Evolutionary conservation across 345 rosid species (phyloP).

Genomic region (Raphanus sativus): DNA sequence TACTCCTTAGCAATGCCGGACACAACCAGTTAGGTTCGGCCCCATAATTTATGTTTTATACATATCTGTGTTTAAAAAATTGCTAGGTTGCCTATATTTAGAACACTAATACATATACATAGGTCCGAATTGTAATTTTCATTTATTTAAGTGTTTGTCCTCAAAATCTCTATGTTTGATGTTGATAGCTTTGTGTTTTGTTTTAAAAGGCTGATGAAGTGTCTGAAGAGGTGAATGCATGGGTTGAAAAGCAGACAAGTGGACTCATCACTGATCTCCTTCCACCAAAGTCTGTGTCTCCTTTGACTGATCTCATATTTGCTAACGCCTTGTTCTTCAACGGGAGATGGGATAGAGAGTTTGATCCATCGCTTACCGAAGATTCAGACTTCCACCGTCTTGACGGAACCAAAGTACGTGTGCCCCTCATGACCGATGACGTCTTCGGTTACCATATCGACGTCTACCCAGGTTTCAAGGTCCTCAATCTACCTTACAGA

Average conservation of each 20-base stretch:
- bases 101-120: too few species aligned
- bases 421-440: slow-evolving; percentile 20
- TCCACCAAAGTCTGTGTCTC: not conserved
- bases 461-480: slow-evolving; percentile 17
- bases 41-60: too few species aligned
- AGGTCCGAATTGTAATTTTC: not conserved
- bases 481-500: slow-evolving; percentile 4
- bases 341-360: slow-evolving; percentile 2
- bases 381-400: slow-evolving; percentile 27
- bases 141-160: not conserved
- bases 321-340: slow-evolving; percentile 28
- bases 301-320: slow-evolving; percentile 14
- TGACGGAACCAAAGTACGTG: slow-evolving; percentile 26
- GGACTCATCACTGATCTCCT: slow-evolving; percentile 31
- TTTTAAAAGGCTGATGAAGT: slow-evolving; percentile 47
- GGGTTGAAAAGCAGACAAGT: slow-evolving; percentile 51
- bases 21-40: too few species aligned
- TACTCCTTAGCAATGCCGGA: not conserved
- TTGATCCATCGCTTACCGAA: slow-evolving; percentile 6
- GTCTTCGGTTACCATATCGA: not conserved
- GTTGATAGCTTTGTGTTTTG: not conserved
- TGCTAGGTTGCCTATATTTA: too few species aligned
- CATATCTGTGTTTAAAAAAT: too few species aligned
- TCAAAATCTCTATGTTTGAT: not conserved
- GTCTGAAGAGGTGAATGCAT: slow-evolving; percentile 51